A percentile compares a stretch with the other conserved stretches of the same genome.
phyloP scores from a whole-genome alignment of 2,329 filamentous ascomycete species.

The Colletotrichum spaethianum region DNA sequence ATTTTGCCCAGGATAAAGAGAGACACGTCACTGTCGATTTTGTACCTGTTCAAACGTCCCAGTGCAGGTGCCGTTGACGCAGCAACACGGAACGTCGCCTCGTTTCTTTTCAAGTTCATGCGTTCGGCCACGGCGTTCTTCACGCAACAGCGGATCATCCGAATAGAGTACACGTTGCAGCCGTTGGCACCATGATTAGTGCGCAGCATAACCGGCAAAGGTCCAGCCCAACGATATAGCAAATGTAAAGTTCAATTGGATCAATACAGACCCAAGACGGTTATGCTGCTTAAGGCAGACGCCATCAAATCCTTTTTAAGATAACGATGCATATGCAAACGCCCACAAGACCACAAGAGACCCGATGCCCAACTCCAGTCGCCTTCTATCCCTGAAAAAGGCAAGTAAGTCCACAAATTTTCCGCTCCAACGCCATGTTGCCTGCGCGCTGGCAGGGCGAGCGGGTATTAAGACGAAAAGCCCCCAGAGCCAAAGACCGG shows the following conservation, averaged over 20 bases:
- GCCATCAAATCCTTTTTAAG: constrained; percentile 1
- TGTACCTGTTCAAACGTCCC: too few species aligned
- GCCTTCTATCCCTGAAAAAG: constrained; percentile 23
- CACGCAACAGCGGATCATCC: background rate
- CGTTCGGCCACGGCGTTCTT: background rate
- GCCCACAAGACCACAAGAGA: background rate
- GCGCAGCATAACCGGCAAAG: background rate
- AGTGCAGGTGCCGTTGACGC: too few species aligned
- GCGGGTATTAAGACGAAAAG: constrained; percentile 16
- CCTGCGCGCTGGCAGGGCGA: background rate
- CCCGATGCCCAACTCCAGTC: constrained; percentile 22
- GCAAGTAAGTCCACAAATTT: constrained; percentile 6
- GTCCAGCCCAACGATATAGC: background rate
- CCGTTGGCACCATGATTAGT: background rate
- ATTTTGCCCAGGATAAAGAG: background rate
- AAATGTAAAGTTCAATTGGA: constrained; percentile 8
- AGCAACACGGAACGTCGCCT: too few species aligned
- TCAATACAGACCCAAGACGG: background rate
- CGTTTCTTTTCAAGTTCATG: background rate
- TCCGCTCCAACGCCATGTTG: constrained; percentile 31
- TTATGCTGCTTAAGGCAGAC: constrained; percentile 6
- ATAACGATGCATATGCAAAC: constrained; percentile 33
- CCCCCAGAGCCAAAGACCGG: constrained; percentile 36
- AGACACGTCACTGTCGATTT: background rate
- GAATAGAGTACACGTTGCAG: background rate